Evolutionary conservation across 2,329 filamentous ascomycete genomes (phyloP).

Genomic region (Chaetomiaceae sp.): DNA sequence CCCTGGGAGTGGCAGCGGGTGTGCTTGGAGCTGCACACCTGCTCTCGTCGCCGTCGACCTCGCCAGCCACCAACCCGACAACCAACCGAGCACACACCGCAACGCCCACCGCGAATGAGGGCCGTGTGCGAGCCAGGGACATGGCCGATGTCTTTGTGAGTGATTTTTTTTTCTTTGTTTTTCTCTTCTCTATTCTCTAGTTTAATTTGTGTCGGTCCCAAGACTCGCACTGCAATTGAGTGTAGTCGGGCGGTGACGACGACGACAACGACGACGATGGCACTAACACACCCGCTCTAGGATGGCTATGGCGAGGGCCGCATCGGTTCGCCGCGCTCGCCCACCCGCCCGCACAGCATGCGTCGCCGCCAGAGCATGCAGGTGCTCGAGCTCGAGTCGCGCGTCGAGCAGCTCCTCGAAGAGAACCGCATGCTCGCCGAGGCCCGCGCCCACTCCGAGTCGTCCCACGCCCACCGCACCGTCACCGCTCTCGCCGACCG

Average conservation of each 20-base stretch:
- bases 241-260: not conserved
- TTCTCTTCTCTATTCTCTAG: constrained; percentile 8
- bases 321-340: constrained; percentile 81
- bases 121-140: constrained; percentile 74
- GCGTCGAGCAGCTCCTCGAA: constrained; percentile 75
- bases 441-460: constrained; percentile 65
- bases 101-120: constrained; percentile 79
- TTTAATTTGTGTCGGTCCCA: no score
- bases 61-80: constrained; percentile 17
- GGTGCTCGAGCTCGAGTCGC: constrained; percentile 82
- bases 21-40: constrained; percentile 17
- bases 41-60: constrained; percentile 6
- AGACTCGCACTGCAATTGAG: no score
- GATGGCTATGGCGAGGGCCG: constrained; percentile 90
- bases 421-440: constrained; percentile 80
- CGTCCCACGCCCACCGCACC: constrained; percentile 58
- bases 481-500: constrained; percentile 71
- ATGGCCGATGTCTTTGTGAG: constrained; percentile 95
- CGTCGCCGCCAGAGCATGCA: constrained; percentile 97
- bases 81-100: constrained; percentile 38
- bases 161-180: constrained; percentile 30
- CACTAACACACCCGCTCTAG: constrained; percentile 50
- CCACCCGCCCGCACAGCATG: constrained; percentile 90
- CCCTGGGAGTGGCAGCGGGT: constrained; percentile 8
- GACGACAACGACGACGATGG: not conserved